These are phyloP conservation scores for Pseudevernia furfuracea DNA, from an alignment of 495 filamentous ascomycete genomes.

Conservation along the genomic window DNA sequence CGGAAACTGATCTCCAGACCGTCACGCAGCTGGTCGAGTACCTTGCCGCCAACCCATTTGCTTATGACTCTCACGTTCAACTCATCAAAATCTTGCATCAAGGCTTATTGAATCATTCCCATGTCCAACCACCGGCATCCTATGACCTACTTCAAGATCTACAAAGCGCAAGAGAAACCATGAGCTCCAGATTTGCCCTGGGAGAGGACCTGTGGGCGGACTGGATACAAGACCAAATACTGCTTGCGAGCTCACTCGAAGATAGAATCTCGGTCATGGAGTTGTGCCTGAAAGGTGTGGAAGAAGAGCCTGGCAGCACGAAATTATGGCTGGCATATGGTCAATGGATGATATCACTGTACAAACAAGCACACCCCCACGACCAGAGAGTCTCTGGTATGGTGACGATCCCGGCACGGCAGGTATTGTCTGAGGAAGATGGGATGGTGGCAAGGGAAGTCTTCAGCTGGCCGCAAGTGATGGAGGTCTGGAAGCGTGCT, in stretches of 20 bases:
- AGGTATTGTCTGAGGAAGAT: constrained; percentile 69
- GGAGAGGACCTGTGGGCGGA: constrained; percentile 59
- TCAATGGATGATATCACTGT: constrained; percentile 74
- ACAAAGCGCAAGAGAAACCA: constrained; percentile 53
- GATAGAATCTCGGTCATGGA: constrained; percentile 74
- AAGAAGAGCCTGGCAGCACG: constrained; percentile 74
- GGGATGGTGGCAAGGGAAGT: constrained; percentile 63
- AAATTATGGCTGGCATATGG: constrained; percentile 85
- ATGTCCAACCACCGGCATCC: constrained; percentile 40
- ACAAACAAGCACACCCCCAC: constrained; percentile 43
- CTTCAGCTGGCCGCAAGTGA: constrained; percentile 67
- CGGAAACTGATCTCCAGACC: constrained; percentile 44
- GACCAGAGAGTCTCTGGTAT: constrained; percentile 38
- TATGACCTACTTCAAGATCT: constrained; percentile 58
- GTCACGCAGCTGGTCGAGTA: constrained; percentile 47
- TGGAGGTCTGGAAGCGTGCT: constrained; percentile 73
- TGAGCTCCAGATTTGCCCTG: constrained; percentile 59
- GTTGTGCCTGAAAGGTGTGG: constrained; percentile 67
- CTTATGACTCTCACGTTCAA: constrained; percentile 56
- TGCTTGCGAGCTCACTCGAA: constrained; percentile 51
- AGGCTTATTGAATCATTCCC: constrained; percentile 52
- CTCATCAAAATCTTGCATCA: constrained; percentile 59
- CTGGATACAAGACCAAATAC: constrained; percentile 56
- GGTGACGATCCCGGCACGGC: constrained; percentile 30
- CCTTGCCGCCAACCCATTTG: constrained; percentile 54